phyloP scores from a whole-genome alignment of 208 protist species.

The Trypanosoma boissoni region DNA sequence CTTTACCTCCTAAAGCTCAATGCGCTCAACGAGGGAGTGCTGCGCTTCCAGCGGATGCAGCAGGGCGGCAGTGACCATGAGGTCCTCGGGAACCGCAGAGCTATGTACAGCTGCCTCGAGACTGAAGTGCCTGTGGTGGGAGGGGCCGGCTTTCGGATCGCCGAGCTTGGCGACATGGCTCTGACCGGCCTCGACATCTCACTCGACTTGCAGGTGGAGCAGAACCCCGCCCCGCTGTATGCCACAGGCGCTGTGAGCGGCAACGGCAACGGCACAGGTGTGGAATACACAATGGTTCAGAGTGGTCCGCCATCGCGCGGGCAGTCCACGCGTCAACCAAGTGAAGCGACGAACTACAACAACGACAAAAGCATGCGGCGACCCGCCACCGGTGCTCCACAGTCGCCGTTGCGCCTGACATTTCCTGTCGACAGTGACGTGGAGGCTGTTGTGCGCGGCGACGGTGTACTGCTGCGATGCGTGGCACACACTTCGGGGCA shows the following conservation, averaged over 20 bases:
- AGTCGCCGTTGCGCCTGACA: constrained; percentile 25
- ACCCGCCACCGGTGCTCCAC: neutral
- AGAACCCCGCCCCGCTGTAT: neutral
- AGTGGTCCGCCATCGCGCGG: neutral
- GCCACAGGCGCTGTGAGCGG: too few relatives aligned
- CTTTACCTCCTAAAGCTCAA: constrained; percentile 56
- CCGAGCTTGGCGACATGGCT: constrained; percentile 43
- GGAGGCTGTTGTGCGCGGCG: constrained; percentile 42
- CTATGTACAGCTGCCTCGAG: constrained; percentile 30
- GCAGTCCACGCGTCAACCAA: constrained; percentile 12
- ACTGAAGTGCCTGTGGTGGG: constrained; percentile 40
- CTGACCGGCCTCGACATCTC: constrained; percentile 42
- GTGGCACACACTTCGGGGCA: constrained; percentile 28
- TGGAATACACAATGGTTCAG: neutral
- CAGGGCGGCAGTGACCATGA: constrained; percentile 62
- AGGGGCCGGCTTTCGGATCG: constrained; percentile 61
- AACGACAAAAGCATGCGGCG: neutral
- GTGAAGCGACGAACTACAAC: constrained; percentile 4
- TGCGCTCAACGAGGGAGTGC: constrained; percentile 42
- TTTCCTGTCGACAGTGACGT: constrained; percentile 74
- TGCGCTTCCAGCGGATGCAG: constrained; percentile 49
- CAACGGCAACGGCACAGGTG: neutral
- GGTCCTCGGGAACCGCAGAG: constrained; percentile 47
- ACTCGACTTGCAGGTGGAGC: constrained; percentile 44
- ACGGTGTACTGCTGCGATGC: constrained; percentile 62